These are phyloP conservation scores for Talaromyces rugulosus DNA, from an alignment of 2,329 filamentous ascomycete genomes.

Conservation along the genomic window DNA sequence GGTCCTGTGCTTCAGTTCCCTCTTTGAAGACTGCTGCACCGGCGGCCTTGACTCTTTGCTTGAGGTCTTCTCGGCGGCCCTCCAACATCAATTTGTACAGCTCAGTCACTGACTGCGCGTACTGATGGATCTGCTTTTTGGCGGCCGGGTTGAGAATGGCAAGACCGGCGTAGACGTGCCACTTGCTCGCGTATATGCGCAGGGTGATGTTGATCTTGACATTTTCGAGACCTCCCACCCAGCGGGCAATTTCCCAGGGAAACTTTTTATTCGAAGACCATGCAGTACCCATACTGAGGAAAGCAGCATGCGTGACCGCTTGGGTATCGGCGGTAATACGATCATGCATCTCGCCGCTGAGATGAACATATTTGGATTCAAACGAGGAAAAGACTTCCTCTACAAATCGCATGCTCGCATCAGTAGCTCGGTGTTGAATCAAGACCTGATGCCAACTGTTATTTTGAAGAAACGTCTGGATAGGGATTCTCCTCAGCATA, in stretches of 20 bases:
- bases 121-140: constrained; percentile 87
- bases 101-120: constrained; percentile 86
- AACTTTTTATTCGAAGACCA: constrained; percentile 96
- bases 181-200: constrained; percentile 97
- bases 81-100: constrained; percentile 96
- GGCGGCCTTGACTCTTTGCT: constrained; percentile 70
- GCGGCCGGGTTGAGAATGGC: constrained; percentile 95
- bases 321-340: constrained; percentile 98
- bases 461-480: constrained; percentile 9
- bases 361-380: constrained; percentile 77
- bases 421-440: constrained; percentile 85
- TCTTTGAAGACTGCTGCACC: constrained; percentile 65
- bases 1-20: constrained; percentile 51
- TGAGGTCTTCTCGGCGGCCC: constrained; percentile 71
- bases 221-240: constrained; percentile 96
- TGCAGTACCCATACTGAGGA: constrained; percentile 94
- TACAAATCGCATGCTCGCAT: constrained; percentile 71
- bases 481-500: constrained; percentile 35
- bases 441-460: constrained; percentile 52
- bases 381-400: constrained; percentile 79
- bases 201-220: constrained; percentile 98
- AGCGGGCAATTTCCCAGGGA: constrained; percentile 93
- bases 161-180: constrained; percentile 97
- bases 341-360: constrained; percentile 84
- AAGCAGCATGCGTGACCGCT: constrained; percentile 94